These are phyloP conservation scores for Dothidotthia symphoricarpi DNA, from an alignment of 2,329 filamentous ascomycete species.

Conservation along the genomic window DNA sequence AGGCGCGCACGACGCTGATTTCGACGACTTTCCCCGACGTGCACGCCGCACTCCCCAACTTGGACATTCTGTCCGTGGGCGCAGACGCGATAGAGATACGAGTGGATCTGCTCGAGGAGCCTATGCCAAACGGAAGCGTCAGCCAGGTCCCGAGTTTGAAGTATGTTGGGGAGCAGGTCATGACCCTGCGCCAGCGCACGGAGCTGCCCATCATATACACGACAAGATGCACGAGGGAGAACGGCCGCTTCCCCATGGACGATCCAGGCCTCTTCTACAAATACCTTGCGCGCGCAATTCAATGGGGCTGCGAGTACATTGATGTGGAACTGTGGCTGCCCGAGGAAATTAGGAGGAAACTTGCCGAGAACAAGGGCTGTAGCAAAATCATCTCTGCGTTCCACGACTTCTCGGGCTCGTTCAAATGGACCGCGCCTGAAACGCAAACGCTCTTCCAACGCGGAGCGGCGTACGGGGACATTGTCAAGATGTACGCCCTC, in stretches of 20 bases:
- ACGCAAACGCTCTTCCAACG: slow-evolving; percentile 70
- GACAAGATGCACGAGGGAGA: slow-evolving; percentile 76
- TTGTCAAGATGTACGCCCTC: slow-evolving; percentile 88
- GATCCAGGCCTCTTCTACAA: slow-evolving; percentile 71
- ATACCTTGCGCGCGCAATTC: slow-evolving; percentile 78
- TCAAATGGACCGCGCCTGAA: slow-evolving; percentile 75
- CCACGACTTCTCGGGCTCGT: slow-evolving; percentile 81
- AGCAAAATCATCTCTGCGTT: slow-evolving; percentile 90
- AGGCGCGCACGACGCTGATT: slow-evolving; percentile 77
- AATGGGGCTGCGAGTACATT: slow-evolving; percentile 88
- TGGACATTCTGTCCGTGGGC: slow-evolving; percentile 84
- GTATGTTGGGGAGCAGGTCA: slow-evolving; percentile 83
- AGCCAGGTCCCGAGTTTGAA: slow-evolving; percentile 71
- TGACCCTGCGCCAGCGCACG: slow-evolving; percentile 77
- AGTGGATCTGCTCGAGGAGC: slow-evolving; percentile 77
- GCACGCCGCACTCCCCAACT: slow-evolving; percentile 74
- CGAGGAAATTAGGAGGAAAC: slow-evolving; percentile 65
- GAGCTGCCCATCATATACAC: slow-evolving; percentile 91
- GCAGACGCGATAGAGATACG: slow-evolving; percentile 82
- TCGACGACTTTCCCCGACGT: slow-evolving; percentile 88
- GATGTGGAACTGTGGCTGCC: slow-evolving; percentile 87
- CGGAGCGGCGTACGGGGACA: slow-evolving; percentile 73
- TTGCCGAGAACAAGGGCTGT: slow-evolving; percentile 70
- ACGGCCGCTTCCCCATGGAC: slow-evolving; percentile 82
- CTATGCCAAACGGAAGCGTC: slow-evolving; percentile 56